Conservation (phyloP, 139 green algal genomes). For the Zygnema circumcarinatum region DNA sequence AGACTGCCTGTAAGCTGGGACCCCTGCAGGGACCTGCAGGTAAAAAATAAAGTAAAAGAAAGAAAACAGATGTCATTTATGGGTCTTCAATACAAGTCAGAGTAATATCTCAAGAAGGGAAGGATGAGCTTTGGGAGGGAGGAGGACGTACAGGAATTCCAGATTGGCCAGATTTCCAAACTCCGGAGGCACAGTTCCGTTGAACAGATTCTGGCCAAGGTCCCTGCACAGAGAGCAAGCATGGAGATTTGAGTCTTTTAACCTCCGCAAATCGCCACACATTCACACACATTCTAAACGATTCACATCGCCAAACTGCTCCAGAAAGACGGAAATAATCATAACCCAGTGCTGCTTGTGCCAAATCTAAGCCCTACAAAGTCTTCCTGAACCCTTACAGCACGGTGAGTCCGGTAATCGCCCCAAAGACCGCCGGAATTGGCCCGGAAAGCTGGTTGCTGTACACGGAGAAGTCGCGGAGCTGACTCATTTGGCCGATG, state of each 20-base stretch:
- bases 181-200: background rate
- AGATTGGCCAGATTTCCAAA: constrained; percentile 36
- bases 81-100: constrained; percentile 12
- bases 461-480: constrained; percentile 10
- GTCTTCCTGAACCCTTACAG: background rate
- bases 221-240: constrained; percentile 21
- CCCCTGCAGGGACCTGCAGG: background rate
- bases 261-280: background rate
- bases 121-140: background rate
- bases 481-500: constrained; percentile 26
- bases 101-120: background rate
- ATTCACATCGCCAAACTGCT: background rate
- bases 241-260: background rate
- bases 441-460: constrained; percentile 18
- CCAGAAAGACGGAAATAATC: background rate
- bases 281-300: background rate
- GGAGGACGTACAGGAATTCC: constrained; percentile 1
- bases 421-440: constrained; percentile 28
- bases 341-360: background rate
- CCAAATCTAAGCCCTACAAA: background rate
- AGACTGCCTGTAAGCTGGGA: background rate
- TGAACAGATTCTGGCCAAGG: constrained; percentile 28
- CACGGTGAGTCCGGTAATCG: constrained; percentile 4
- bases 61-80: background rate
- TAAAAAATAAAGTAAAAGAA: background rate